A percentile compares a stretch with the other conserved stretches of the same genome.
Conservation (phyloP, 2,329 filamentous ascomycete species). For the Verticillium zaregamsianum region DNA sequence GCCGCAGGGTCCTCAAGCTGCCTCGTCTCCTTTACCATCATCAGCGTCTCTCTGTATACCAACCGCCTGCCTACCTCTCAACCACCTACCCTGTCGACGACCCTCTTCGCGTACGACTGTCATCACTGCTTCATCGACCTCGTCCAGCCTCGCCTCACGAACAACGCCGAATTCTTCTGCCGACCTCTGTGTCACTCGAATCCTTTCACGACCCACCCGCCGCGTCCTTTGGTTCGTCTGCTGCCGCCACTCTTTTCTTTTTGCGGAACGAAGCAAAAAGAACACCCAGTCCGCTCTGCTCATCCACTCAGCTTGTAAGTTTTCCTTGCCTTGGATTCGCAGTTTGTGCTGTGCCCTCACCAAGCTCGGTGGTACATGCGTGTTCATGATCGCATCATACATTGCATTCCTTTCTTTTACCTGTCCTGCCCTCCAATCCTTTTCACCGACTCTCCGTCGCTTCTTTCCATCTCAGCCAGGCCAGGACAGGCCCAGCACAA, state of each 20-base stretch:
- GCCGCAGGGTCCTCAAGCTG: conserved; percentile 1
- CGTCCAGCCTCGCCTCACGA: neutral
- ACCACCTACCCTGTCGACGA: neutral
- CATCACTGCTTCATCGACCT: too few relatives aligned
- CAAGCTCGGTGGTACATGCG: too few relatives aligned
- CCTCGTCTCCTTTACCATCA: neutral
- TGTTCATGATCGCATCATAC: too few relatives aligned
- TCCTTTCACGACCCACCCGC: neutral
- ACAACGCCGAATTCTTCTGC: neutral
- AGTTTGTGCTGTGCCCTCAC: too few relatives aligned
- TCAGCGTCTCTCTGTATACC: neutral
- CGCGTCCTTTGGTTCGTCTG: neutral
- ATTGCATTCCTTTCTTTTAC: neutral
- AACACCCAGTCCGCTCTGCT: neutral
- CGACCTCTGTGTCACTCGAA: neutral
- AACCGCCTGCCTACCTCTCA: neutral
- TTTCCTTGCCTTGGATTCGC: neutral
- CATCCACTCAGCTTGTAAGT: neutral
- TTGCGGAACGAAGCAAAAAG: neutral
- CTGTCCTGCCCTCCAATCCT: neutral
- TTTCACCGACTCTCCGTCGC: neutral
- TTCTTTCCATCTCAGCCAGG: too few relatives aligned
- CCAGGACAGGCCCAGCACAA: too few relatives aligned
- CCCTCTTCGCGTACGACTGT: neutral
- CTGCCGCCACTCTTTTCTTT: neutral